Evolutionary conservation across 768 basidiomycete genomes (phyloP), one percentile per base, ranked within the genome.

Genomic region (Calocybe indica): DNA sequence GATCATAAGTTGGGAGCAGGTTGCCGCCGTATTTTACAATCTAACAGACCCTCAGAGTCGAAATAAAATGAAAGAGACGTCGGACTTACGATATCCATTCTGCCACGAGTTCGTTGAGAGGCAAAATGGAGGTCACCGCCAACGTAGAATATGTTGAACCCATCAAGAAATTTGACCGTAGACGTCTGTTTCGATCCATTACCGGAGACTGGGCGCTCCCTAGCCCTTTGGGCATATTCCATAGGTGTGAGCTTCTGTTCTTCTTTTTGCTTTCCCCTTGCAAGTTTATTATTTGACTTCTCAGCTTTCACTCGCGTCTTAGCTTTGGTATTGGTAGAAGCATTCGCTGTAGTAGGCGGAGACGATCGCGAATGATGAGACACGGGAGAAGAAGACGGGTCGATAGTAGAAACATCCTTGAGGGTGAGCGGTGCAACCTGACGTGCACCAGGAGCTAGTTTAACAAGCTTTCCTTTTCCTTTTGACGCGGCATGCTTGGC

Each of bases 21-120:
- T 71, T 77, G 38, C 78, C 88, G 8, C 88, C 88, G 52, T 78
- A 65, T 50, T 68, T 70, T 37, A 81, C 68, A 36, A 91, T 77
- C 88, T 90, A 52, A 22, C 32, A 29, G 40, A 40, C 7, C 39
- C 10, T 45, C 33, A 43, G 14, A 43, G 42, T 39, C 47, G 12
- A 43, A 43, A 43, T 34, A 38, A 22, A 30, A 44, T 29, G 38
- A 22, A 13, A 33, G 46, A 37, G 43, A 50, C 37, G 43, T n/a
- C 30, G 30, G n/a, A 68, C 82, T 55, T 66, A 86, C 85, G 34
- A 79, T 61, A 10, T 79, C 70, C 81, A 87, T 84, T 50, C 76
- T 71, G 11, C 68, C 69, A 39, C 73, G 73, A 3, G 83, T 86
- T 39, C 58, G 58, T 34, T 68, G 64, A 22, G 74, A 68, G 2